Conservation (phyloP, 495 filamentous ascomycete genomes). For the Hyphodiscus hymeniophilus region DNA sequence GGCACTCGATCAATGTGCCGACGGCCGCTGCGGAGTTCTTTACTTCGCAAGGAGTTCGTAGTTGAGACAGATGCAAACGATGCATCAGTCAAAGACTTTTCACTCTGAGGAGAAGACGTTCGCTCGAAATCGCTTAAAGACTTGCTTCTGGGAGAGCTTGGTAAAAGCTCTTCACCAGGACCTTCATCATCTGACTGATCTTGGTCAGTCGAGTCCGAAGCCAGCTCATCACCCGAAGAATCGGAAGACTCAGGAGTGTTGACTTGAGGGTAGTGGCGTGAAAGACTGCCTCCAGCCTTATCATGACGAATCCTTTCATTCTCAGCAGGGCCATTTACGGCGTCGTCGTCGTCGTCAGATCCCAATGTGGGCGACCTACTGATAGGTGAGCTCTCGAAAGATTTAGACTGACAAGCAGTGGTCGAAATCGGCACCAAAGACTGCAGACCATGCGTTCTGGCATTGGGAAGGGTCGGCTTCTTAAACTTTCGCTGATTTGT, state of each 20-base stretch:
- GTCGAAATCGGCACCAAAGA: neutral
- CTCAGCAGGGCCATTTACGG: neutral
- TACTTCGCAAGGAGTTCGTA: neutral
- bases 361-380: neutral
- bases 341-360: neutral
- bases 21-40: neutral
- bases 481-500: neutral
- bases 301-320: neutral
- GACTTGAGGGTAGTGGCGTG: no score
- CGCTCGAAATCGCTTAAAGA: neutral
- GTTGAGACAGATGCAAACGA: neutral
- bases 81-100: neutral
- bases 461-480: neutral
- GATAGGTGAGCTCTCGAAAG: neutral
- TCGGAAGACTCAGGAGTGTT: no score
- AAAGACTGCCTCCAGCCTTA: neutral
- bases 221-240: no score
- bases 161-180: neutral
- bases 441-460: neutral
- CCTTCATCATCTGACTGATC: neutral
- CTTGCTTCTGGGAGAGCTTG: neutral
- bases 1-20: conserved; percentile 13
- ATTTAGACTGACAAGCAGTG: neutral
- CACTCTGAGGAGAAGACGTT: neutral
- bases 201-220: neutral